Evolutionary conservation across 169 alveolate genomes (phyloP), one percentile per base, ranked within the genome.

Genomic region (Gregarina niphandrodes): DNA sequence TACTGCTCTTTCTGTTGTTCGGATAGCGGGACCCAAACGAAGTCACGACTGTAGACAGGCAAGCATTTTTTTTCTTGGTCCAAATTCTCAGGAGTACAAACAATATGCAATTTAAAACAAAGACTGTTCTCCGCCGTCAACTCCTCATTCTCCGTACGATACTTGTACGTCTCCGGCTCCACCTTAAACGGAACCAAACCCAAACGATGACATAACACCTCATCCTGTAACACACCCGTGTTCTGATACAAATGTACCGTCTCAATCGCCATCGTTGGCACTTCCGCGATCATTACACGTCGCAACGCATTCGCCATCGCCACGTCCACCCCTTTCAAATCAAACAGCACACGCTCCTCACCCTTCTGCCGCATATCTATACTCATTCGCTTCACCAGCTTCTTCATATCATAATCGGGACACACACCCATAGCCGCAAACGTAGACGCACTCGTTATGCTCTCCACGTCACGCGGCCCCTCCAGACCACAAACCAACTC

Each of bases 151-250:
- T 41, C 50, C 60, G 20, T 22, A 4, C 62, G 71, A 41, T 50
- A 83, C 24, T 75, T 72, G 12, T 88, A 73, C 36, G 65, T 49
- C 21, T 72, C 73, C 1, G 97, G 95, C 54, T 88, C 89, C 13
- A 90, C 85, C 29, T 57, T 43, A 53, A 88, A 80, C 7, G 98
- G 98, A 19, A 92, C 67, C 21, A 92, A 71, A 1, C 97, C 98
- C 49, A 92, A 64, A 37, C 98, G 61, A 49, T 92, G 98, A 12
- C 95, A 86, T 21, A 92, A 60, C 4, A 84, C 87, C 60, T 92
- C 98, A 70, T 92, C 98, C 39, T 92, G 97, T 32, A 92, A 69
- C 1, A 89, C 88, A 12, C 77, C 77, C 0, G 85, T 74, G 37
- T 74, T 74, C 42, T 74, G 84, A 51, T 42, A 35, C 7, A 36